Conservation (phyloP, 2,329 filamentous ascomycete species). For the Alternaria arbusti region DNA sequence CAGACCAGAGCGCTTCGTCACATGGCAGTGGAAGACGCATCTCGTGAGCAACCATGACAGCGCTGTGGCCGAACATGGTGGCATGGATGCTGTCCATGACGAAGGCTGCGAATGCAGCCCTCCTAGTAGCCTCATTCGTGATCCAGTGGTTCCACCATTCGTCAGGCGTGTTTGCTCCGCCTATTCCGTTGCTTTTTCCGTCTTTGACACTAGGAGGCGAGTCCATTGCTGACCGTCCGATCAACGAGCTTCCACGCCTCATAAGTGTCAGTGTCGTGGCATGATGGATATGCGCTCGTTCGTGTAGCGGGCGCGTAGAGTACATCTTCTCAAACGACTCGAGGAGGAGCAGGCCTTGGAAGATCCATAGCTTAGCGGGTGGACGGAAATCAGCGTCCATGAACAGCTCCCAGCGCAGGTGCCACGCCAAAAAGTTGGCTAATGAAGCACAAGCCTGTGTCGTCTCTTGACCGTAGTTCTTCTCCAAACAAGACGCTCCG, state of each 20-base stretch:
- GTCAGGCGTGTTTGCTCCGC: constrained; percentile 73
- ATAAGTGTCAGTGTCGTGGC: constrained; percentile 94
- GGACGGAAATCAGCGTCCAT: constrained; percentile 89
- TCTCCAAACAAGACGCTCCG: constrained; percentile 87
- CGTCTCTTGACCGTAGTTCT: constrained; percentile 74
- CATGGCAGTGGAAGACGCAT: constrained; percentile 90
- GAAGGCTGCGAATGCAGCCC: constrained; percentile 92
- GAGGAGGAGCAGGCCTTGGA: constrained; percentile 85
- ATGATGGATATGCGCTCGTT: constrained; percentile 95
- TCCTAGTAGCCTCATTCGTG: constrained; percentile 85
- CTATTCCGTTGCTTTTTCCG: constrained; percentile 55
- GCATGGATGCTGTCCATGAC: constrained; percentile 95
- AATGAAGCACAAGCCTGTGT: constrained; percentile 81
- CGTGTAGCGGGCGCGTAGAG: constrained; percentile 87
- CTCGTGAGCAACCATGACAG: constrained; percentile 96
- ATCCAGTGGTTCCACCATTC: constrained; percentile 98
- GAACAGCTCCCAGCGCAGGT: constrained; percentile 95
- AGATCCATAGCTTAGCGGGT: constrained; percentile 94
- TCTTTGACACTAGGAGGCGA: constrained; percentile 79
- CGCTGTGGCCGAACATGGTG: constrained; percentile 97
- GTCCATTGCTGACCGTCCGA: constrained; percentile 83
- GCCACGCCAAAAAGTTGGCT: constrained; percentile 89
- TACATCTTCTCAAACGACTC: constrained; percentile 99
- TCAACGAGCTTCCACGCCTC: constrained; percentile 88
- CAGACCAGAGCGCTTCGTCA: constrained; percentile 91